Evolutionary conservation across 176 grass and related monocot species (phyloP).

Genomic region (Cenchrus americanus): DNA sequence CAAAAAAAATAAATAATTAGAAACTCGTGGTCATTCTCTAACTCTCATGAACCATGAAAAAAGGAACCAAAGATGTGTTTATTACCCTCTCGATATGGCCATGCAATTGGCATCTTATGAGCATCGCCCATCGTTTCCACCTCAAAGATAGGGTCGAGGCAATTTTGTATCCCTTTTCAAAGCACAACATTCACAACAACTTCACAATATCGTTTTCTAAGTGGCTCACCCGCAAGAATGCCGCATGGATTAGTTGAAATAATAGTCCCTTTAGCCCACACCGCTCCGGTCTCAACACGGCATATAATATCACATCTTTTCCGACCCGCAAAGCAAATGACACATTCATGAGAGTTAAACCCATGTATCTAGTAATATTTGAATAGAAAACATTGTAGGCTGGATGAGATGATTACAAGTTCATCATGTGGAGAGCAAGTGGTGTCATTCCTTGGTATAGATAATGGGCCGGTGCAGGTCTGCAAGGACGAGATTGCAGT

Average conservation of each 20-base stretch:
- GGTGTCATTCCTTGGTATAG: neutral
- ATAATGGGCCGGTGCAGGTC: neutral
- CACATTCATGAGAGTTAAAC: neutral
- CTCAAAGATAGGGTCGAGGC: neutral
- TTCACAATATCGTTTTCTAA: neutral
- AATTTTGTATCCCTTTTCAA: neutral
- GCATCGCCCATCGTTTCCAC: neutral
- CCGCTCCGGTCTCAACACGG: neutral
- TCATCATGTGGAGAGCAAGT: neutral
- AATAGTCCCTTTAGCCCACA: neutral
- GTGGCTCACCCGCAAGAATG: neutral
- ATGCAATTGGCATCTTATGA: neutral
- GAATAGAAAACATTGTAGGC: neutral
- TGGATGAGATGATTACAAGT: neutral
- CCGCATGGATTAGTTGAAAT: neutral
- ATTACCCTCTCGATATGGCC: neutral
- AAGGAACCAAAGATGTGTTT: neutral
- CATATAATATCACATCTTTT: neutral
- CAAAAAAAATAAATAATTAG: neutral
- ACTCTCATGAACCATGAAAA: neutral
- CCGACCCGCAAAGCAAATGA: neutral
- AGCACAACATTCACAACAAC: neutral
- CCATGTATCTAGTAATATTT: neutral
- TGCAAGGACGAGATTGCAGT: neutral
- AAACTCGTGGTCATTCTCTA: neutral